Evolutionary conservation across 2,329 filamentous ascomycete species (phyloP).

Genomic region (Cadophora sp.): DNA sequence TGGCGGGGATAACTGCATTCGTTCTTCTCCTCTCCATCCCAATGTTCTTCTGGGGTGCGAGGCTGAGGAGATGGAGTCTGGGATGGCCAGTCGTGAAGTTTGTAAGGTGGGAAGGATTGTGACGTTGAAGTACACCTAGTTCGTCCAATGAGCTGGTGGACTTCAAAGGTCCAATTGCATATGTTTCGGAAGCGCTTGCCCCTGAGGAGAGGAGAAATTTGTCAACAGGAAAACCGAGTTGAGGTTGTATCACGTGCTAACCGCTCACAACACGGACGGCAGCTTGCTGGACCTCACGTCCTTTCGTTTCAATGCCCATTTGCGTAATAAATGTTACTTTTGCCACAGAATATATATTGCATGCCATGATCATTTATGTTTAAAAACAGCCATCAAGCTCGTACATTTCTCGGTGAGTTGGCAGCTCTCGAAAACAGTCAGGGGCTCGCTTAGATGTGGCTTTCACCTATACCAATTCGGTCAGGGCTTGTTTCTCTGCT

Average conservation of each 20-base stretch:
- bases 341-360: no score
- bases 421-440: neutral
- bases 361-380: no score
- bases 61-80: slow-evolving; percentile 27
- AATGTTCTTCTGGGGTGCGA: slow-evolving; percentile 28
- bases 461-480: neutral
- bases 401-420: neutral
- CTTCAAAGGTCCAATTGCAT: neutral
- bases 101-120: slow-evolving; percentile 16
- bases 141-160: no score
- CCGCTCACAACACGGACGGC: no score
- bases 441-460: neutral
- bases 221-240: no score
- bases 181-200: neutral
- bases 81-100: slow-evolving; percentile 26
- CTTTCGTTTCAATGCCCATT: no score
- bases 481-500: neutral
- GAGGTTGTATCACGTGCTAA: no score
- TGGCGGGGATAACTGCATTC: slow-evolving; percentile 22
- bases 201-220: no score
- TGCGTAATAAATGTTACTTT: no score
- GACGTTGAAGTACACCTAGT: neutral
- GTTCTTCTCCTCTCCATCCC: slow-evolving; percentile 24
- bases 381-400: neutral
- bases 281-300: no score